Base-by-base conservation (phyloP, 495 filamentous ascomycete genomes). In the Cenococcum geophilum region DNA sequence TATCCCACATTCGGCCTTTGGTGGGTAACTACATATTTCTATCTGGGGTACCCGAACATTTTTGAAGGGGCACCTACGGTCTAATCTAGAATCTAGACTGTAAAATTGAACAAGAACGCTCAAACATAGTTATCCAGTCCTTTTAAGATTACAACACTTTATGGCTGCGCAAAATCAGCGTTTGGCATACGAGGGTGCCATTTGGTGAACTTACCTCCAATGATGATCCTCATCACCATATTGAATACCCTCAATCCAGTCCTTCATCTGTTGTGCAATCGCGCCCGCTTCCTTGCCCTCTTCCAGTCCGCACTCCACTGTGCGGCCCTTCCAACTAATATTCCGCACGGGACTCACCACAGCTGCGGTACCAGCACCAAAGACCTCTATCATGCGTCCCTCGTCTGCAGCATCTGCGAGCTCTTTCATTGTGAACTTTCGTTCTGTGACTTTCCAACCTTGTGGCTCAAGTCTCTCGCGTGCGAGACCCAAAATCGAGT, bases 221-320 rank as follows among this genome's bases (percentile, higher is more conserved):
- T 32, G 78, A 72, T 95, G 88, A 70, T 87, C 79, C 73, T 95
- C 91, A 67, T 95, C 91, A 48, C 93, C 93, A 71, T 97, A 97
- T 76, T 96, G 91, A 60, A 92, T 88, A 47, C 78, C 85, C 76
- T 96, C 91, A 63, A 98, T 96, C 93, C 93, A 98, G 66, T 82
- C 81, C 85, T 95, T 96, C 86, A 98, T 89, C 73, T 80, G 79
- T 66, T 81, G 76, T 47, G 93, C 84, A 61, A 97, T 80, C 69
- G 90, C 86, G 47, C 93, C 95, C 8, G 87, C 89, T 75, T 98
- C 93, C 73, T 93, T 82, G 40, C 83, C 76, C 61, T 87, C 83
- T 61, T 71, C 80, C 67, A 95, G 72, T 8, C 88, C 88, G 72
- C 92, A 97, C 59, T 87, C 80, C 1, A 95, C 84, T 68, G 89